Base-by-base conservation (phyloP, 139 green algal genomes). In the Ostreobium quekettii region DNA sequence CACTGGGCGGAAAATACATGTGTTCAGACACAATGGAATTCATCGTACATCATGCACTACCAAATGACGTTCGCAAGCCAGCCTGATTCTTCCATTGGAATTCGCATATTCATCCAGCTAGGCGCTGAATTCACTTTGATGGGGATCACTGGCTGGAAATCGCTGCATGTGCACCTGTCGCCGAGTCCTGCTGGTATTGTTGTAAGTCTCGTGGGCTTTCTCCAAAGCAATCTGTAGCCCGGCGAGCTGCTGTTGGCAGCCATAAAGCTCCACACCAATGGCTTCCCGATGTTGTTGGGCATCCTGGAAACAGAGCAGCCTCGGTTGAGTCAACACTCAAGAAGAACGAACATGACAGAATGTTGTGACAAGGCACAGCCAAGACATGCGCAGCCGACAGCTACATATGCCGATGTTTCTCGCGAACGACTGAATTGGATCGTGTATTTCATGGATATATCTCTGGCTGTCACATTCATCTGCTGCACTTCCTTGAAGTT, bases 251-350 rank as follows among this genome's bases (percentile, higher is more conserved):
- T 96, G 87, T 80, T 97, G 91, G 48, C 89, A 92, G 30, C 86
- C 87, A 72, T 95, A 96, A 11, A 97, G 83, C 83, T 93, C 86
- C 48, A 96, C 88, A 33, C 91, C 91, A 35, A 94, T 73, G 6
- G 79, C 80, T 68, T 95, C 86, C 0, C 90, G 77, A 58, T 83
- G 67, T 26, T 76, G 47, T 73, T 91, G 78, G 22, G 76, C 78
- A 31, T 80, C 67, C 78, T 84, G 78, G 47, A 53, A 71, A 31
- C 28, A 4, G 37, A 22, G 11, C 47, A 3, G 1, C 1, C 7
- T 49, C 42, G 15, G 15, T 26, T 53, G 11, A 11, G 11, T 53
- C 15, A 53, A 53, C 42, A 53, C 42, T 53, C 11, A 53, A 53
- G 42, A 53, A 53, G 42, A 11, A 53, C 11, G 15, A 53, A 19